A percentile compares a stretch with the other conserved stretches of the same genome.
Conservation (phyloP, 305 asterid genomes). For the Solanum chacoense region DNA sequence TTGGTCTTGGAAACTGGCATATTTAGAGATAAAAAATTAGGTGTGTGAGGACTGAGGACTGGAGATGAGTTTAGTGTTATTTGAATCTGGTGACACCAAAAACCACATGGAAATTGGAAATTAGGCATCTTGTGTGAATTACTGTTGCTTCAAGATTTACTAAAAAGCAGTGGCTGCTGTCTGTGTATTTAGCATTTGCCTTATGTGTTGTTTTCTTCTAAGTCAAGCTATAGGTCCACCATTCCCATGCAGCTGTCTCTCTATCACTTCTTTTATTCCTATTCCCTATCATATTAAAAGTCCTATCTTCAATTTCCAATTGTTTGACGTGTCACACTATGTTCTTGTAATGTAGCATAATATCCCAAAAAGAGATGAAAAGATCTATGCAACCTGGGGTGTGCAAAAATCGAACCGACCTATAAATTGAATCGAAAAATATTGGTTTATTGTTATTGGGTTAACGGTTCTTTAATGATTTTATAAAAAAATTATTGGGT, state of each 20-base stretch:
- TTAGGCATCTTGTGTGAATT: neutral
- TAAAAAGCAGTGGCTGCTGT: neutral
- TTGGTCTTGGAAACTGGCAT: neutral
- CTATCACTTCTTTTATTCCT: neutral
- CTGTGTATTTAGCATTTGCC: neutral
- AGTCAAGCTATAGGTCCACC: neutral
- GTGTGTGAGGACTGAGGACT: neutral
- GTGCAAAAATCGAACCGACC: no score
- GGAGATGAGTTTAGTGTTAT: neutral
- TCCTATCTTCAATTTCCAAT: neutral
- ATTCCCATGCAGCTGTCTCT: neutral
- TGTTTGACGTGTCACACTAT: neutral
- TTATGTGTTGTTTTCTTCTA: neutral
- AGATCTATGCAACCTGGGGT: neutral
- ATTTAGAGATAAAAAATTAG: neutral
- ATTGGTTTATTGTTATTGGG: no score
- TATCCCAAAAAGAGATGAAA: neutral
- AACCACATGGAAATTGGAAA: neutral
- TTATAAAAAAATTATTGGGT: no score
- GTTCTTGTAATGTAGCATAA: neutral
- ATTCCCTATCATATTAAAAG: neutral
- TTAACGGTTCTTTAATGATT: no score
- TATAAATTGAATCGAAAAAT: no score
- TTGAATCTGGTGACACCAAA: neutral
- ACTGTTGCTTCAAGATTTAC: slow-evolving; percentile 1